phyloP scores from a whole-genome alignment of 1,284 basidiomycete species.

The Sporisorium graminicola region DNA sequence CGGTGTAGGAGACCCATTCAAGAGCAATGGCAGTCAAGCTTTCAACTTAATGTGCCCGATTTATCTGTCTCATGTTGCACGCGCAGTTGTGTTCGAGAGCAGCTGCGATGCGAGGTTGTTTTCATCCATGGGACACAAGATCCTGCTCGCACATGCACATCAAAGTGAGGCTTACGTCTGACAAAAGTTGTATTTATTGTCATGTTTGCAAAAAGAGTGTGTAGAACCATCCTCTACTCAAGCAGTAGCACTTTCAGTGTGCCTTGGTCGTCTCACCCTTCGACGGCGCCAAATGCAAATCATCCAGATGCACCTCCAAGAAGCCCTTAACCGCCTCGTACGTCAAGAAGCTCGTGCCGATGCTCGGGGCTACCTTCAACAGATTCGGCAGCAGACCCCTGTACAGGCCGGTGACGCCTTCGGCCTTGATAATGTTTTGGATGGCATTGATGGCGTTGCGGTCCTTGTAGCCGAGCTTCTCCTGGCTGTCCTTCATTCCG shows the following conservation, averaged over 20 bases:
- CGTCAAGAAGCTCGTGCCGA: slow-evolving; percentile 63
- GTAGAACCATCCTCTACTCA: too few species aligned
- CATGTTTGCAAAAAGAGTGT: neutral
- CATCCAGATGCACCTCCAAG: slow-evolving; percentile 45
- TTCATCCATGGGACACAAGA: too few species aligned
- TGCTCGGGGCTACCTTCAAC: slow-evolving; percentile 75
- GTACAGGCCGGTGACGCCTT: slow-evolving; percentile 83
- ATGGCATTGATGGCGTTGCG: slow-evolving; percentile 78
- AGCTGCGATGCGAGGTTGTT: too few species aligned
- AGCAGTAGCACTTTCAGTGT: too few species aligned
- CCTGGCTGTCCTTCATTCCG: slow-evolving; percentile 78
- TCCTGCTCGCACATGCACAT: too few species aligned
- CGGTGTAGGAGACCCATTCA: neutral
- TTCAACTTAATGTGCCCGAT: neutral
- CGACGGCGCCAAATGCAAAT: slow-evolving; percentile 13
- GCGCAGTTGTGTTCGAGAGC: too few species aligned
- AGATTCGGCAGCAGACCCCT: slow-evolving; percentile 92
- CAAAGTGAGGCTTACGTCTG: too few species aligned
- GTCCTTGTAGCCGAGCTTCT: slow-evolving; percentile 78
- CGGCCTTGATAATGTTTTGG: slow-evolving; percentile 77
- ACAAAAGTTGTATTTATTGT: too few species aligned
- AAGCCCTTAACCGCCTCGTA: slow-evolving; percentile 60
- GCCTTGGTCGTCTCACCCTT: slow-evolving; percentile 18
- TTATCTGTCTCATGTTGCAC: neutral
- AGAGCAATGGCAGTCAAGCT: neutral